These are phyloP conservation scores for Salvia miltiorrhiza DNA, from an alignment of 257 asterid species.

Conservation along the genomic window DNA sequence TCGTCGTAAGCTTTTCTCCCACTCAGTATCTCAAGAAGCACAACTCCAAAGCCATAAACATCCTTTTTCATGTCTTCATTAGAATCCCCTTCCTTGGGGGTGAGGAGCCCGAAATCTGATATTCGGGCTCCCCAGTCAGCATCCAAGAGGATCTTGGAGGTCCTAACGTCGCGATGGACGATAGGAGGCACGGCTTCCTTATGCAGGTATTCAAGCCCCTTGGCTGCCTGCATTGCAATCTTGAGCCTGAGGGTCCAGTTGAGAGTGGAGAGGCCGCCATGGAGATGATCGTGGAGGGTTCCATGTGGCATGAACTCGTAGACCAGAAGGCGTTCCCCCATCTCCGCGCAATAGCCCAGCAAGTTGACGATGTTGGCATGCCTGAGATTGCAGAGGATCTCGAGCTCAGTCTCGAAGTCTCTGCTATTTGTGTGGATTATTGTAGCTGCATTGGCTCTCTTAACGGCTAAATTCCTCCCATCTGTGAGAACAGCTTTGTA, in stretches of 20 bases:
- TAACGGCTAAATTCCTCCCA: conserved; percentile 90
- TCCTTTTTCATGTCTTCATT: conserved; percentile 52
- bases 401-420: conserved; percentile 78
- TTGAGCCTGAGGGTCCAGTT: conserved; percentile 75
- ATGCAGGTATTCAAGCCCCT: conserved; percentile 81
- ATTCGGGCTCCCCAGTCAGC: conserved; percentile 77
- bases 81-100: conserved; percentile 50
- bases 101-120: conserved; percentile 67
- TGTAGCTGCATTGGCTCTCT: conserved; percentile 94
- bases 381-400: conserved; percentile 74
- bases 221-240: conserved; percentile 80
- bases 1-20: conserved; percentile 73
- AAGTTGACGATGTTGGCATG: conserved; percentile 77
- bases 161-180: conserved; percentile 70
- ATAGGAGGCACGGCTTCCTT: conserved; percentile 74
- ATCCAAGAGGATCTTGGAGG: conserved; percentile 89
- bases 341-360: conserved; percentile 87
- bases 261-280: conserved; percentile 71
- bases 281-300: conserved; percentile 91
- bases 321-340: conserved; percentile 92
- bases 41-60: conserved; percentile 77
- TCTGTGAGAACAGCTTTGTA: conserved; percentile 81
- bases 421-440: conserved; percentile 83
- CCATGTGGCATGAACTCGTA: conserved; percentile 93
- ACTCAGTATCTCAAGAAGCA: conserved; percentile 82